These are phyloP conservation scores for Alternaria gaisen DNA, from an alignment of 2,329 filamentous ascomycete genomes.

Conservation along the genomic window DNA sequence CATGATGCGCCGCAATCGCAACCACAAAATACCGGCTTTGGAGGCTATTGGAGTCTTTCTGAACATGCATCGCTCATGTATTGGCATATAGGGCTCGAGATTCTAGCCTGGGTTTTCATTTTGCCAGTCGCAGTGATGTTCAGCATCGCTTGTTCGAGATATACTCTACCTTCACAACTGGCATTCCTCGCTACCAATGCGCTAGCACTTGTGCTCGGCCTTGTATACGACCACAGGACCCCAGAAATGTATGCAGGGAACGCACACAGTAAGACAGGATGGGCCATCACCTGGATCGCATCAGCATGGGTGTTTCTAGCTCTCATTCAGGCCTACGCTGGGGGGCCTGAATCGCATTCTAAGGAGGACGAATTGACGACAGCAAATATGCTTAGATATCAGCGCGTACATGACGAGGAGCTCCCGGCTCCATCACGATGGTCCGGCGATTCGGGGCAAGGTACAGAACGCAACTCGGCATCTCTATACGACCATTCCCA, in stretches of 20 bases:
- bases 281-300: slow-evolving; percentile 79
- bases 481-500: slow-evolving; percentile 72
- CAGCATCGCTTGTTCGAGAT: slow-evolving; percentile 80
- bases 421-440: slow-evolving; percentile 42
- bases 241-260: slow-evolving; percentile 89
- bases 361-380: slow-evolving; percentile 35
- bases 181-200: slow-evolving; percentile 56
- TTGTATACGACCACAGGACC: slow-evolving; percentile 77
- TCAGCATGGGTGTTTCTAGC: slow-evolving; percentile 75
- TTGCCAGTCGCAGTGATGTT: slow-evolving; percentile 83
- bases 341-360: slow-evolving; percentile 50
- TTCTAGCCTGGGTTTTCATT: slow-evolving; percentile 74
- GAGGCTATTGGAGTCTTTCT: slow-evolving; percentile 68
- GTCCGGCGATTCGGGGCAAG: slow-evolving; percentile 64
- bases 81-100: slow-evolving; percentile 75
- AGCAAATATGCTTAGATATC: slow-evolving; percentile 51
- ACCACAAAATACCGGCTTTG: slow-evolving; percentile 24
- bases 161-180: slow-evolving; percentile 74
- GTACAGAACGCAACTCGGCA: slow-evolving; percentile 73
- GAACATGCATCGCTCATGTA: slow-evolving; percentile 67
- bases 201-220: slow-evolving; percentile 51
- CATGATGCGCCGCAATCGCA: slow-evolving; percentile 30
- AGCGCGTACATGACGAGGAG: slow-evolving; percentile 48
- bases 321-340: slow-evolving; percentile 69
- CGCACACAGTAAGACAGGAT: slow-evolving; percentile 87